A percentile compares a stretch with the other conserved stretches of the same genome.
Conservation (phyloP, 257 asterid species). For the Salvia miltiorrhiza region DNA sequence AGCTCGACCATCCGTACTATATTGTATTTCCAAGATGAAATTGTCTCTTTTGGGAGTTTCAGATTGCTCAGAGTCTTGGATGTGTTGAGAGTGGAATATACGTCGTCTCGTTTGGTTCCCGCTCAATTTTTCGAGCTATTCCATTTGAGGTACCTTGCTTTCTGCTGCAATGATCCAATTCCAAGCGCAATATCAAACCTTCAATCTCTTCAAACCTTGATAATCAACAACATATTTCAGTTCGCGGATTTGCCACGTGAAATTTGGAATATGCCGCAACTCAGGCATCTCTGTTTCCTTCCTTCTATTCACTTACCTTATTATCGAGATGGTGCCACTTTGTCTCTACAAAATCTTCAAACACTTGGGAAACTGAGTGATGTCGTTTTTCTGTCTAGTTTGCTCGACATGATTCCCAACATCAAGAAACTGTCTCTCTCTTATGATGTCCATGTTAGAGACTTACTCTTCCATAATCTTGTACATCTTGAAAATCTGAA, state of each 20-base stretch:
- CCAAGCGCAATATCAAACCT: slow-evolving; percentile 4
- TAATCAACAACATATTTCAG: neutral
- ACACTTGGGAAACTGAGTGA: neutral
- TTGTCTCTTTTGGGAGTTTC: neutral
- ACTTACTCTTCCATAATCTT: neutral
- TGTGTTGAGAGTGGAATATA: neutral
- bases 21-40: neutral
- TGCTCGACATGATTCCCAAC: neutral
- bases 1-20: neutral
- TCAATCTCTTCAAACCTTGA: slow-evolving; percentile 12
- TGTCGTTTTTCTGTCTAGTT: neutral
- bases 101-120: neutral
- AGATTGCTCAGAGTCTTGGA: slow-evolving; percentile 9
- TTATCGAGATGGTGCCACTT: no score
- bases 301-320: no score
- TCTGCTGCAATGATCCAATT: neutral
- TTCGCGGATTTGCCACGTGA: slow-evolving; percentile 1
- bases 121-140: neutral
- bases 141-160: slow-evolving; percentile 16
- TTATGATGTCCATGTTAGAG: neutral
- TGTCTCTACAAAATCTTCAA: neutral
- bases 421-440: neutral
- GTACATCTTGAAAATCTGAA: slow-evolving; percentile 4
- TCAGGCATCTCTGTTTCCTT: neutral
- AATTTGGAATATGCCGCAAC: slow-evolving; percentile 9